Evolutionary conservation across 257 asterid genomes (phyloP).

Genomic region (Thymus quinquecostatus): DNA sequence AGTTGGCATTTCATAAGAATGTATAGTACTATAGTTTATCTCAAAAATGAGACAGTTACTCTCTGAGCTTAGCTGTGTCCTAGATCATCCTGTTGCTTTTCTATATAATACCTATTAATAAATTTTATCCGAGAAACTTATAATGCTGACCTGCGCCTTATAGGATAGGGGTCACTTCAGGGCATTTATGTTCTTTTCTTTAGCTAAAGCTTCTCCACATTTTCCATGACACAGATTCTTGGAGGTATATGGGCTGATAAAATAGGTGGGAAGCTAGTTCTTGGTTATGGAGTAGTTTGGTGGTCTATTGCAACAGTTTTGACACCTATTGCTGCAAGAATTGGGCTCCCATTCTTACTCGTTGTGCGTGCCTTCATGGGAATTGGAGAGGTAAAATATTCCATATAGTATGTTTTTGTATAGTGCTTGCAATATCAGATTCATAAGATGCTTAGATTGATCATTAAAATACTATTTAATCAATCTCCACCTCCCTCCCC

Average conservation of each 20-base stretch:
- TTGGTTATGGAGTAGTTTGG: conserved; percentile 99
- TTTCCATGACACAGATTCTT: conserved; percentile 56
- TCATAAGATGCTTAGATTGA: not conserved
- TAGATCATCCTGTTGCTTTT: not conserved
- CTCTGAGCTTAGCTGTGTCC: not conserved
- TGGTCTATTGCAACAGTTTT: conserved; percentile 98
- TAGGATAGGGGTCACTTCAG: conserved; percentile 2
- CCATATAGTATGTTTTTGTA: not conserved
- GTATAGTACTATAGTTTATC: not conserved
- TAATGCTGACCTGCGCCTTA: conserved; percentile 25
- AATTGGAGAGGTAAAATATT: conserved; percentile 82
- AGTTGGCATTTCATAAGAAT: not conserved
- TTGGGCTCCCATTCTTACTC: conserved; percentile 90
- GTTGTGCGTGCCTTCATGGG: conserved; percentile 98
- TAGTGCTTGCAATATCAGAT: conserved; percentile 2
- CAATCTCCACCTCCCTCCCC: not conserved
- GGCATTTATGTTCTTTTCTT: conserved; percentile 8
- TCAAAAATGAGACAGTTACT: not conserved
- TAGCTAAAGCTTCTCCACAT: conserved; percentile 25
- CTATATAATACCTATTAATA: not conserved
- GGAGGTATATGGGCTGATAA: conserved; percentile 99
- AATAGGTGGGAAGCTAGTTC: conserved; percentile 89
- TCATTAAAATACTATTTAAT: not conserved
- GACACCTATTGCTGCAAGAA: conserved; percentile 92
- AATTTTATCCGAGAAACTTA: not conserved